Evolutionary conservation across 768 basidiomycete genomes (phyloP).

Genomic region (Pleurotus giganteus): DNA sequence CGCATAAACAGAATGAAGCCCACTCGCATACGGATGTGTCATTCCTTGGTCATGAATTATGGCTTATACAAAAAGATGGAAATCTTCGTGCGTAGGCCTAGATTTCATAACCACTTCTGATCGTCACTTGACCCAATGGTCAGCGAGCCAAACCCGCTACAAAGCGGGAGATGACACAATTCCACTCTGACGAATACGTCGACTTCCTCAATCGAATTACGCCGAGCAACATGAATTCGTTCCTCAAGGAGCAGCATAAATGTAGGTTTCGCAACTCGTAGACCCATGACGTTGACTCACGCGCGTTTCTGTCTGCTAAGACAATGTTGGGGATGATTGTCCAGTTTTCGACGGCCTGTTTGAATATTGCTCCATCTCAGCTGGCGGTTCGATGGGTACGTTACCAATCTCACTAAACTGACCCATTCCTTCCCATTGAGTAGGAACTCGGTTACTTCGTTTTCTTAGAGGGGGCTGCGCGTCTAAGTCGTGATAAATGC

Average conservation of each 20-base stretch:
- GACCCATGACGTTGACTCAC: background rate
- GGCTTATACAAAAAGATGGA: conserved; percentile 99
- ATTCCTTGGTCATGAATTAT: conserved; percentile 99
- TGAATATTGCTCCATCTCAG: conserved; percentile 96
- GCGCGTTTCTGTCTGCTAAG: background rate
- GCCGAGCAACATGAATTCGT: conserved; percentile 93
- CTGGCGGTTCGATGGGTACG: conserved; percentile 91
- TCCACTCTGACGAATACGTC: conserved; percentile 98
- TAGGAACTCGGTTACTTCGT: background rate
- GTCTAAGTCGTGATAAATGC: conserved; percentile 76
- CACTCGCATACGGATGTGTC: conserved; percentile 98
- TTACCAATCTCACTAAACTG: background rate
- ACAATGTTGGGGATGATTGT: conserved; percentile 82
- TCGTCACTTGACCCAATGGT: background rate
- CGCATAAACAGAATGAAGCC: conserved; percentile 82
- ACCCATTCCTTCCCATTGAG: background rate
- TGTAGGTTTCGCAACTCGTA: conserved; percentile 47
- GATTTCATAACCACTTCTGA: background rate
- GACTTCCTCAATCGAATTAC: conserved; percentile 94
- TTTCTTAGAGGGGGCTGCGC: conserved; percentile 54
- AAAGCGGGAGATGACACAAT: conserved; percentile 99
- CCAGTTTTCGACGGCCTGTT: conserved; percentile 96
- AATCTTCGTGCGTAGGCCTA: conserved; percentile 80
- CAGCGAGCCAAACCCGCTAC: conserved; percentile 99
- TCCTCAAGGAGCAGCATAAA: conserved; percentile 93